Percentiles rank a stretch among this genome's conserved stretches.
Evolutionary conservation across 2,329 filamentous ascomycete genomes (phyloP).

Genomic region (Colletotrichum endophyticum): DNA sequence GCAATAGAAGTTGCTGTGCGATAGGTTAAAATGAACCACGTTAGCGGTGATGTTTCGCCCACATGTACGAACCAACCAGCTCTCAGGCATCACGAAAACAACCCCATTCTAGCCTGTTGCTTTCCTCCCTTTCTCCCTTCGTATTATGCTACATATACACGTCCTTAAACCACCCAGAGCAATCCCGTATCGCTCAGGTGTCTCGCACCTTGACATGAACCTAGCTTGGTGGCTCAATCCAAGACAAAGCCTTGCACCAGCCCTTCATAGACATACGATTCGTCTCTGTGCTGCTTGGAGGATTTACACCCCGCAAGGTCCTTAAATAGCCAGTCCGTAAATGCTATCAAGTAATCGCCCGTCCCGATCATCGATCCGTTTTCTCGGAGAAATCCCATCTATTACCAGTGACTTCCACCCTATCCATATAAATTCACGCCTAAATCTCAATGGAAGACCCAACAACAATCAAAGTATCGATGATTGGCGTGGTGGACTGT

Average conservation of each 20-base stretch:
- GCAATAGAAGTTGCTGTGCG: not conserved
- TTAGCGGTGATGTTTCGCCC: no score
- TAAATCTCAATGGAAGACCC: no score
- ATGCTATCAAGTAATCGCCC: no score
- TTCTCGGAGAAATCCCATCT: not conserved
- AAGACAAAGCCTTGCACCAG: not conserved
- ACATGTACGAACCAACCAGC: not conserved
- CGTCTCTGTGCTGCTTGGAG: not conserved
- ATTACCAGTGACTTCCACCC: fast-evolving
- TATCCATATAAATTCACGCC: no score
- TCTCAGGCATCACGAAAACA: fast-evolving
- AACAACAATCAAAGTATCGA: not conserved
- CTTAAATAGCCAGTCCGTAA: not conserved
- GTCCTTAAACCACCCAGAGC: fast-evolving
- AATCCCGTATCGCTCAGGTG: not conserved
- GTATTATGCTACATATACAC: not conserved
- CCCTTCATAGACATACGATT: fast-evolving
- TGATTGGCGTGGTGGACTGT: no score
- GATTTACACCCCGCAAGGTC: fast-evolving
- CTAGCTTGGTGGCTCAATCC: fast-evolving
- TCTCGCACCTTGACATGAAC: fast-evolving
- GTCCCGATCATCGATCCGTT: no score
- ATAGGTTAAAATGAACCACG: not conserved
- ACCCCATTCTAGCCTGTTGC: fast-evolving
- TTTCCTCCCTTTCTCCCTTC: not conserved